Evolutionary conservation across 768 basidiomycete species (phyloP), one percentile per base, ranked within the genome.

Genomic region (Coprinopsis cinerea): DNA sequence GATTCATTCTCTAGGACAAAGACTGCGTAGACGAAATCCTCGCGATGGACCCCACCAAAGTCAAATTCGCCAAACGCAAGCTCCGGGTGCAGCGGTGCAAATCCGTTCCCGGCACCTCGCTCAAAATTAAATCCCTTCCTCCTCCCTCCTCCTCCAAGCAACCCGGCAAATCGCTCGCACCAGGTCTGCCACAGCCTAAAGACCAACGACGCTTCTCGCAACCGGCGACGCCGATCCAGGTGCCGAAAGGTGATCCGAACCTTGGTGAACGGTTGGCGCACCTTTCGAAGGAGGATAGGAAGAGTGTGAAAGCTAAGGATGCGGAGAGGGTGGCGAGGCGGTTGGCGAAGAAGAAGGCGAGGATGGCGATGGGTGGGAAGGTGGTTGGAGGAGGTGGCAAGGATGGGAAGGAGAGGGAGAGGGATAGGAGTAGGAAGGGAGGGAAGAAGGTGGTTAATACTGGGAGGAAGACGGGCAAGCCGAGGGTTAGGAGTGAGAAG

Each of bases 21-120:
- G 82, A 84, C 64, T 92, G 90, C 62, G 91, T 96, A 0, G 95
- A 99, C 62, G 92, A 97, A 67, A 65, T 97, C 37, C 73, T 99
- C 28, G 89, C 89, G 0, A 68, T 97, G 15, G 85, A 91, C 40
- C 72, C 78, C 15, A 69, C 64, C 39, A 87, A 85, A 56, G 80
- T 97, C 63, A 92, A 88, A 62, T 92, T 97, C 61, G 91, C 90
- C 15, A 96, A 95, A 64, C 89, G 92, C 55, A 92, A 85, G 59
- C 74, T 97, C 2, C 85, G 95, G 18, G 82, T 97, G 2, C 88
- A 97, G 61, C 81, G 88, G 30, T 97, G 92, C 72, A 95, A 92
- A 64, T 82, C 81, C n/a, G 44, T 81, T 20, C 70, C 78, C 17
- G 72, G 78, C 18, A 60, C 53, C 1, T 49, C 53, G 20, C 28